Conservation (phyloP, 192 early-diverging fungal species). For the Backusella morwellensis region DNA sequence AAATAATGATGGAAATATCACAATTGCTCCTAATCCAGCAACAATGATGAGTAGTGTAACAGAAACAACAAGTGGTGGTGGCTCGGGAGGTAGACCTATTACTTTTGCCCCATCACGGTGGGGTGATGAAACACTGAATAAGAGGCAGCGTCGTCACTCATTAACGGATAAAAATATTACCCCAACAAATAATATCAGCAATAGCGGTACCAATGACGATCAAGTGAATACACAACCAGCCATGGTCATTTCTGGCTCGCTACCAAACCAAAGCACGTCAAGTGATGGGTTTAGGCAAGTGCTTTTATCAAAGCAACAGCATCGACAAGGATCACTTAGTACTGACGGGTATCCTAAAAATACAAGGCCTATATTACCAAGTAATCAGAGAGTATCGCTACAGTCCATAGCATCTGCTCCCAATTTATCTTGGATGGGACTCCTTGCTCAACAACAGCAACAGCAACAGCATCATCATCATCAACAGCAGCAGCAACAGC, state of each 20-base stretch:
- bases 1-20: constrained; percentile 1
- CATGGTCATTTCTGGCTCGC: constrained; percentile 9
- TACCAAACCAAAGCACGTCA: not conserved
- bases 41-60: not conserved
- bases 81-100: constrained; percentile 10
- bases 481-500: not conserved
- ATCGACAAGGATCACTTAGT: not conserved
- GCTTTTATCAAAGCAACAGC: constrained; percentile 4
- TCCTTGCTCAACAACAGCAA: constrained; percentile 7
- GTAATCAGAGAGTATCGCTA: not conserved
- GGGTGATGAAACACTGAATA: not conserved
- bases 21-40: not conserved
- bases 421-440: constrained; percentile 18
- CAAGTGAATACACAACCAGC: not conserved
- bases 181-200: not conserved
- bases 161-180: constrained; percentile 11
- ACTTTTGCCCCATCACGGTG: constrained; percentile 6
- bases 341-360: not conserved
- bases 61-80: constrained; percentile 4
- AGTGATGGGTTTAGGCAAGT: constrained; percentile 6
- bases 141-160: constrained; percentile 15
- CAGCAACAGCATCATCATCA: not conserved
- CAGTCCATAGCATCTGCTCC: constrained; percentile 9
- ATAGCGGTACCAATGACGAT: not conserved
- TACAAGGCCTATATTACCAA: not conserved